These are phyloP conservation scores for Spathaspora arborariae DNA, from an alignment of 805 yeast species.

Conservation along the genomic window DNA sequence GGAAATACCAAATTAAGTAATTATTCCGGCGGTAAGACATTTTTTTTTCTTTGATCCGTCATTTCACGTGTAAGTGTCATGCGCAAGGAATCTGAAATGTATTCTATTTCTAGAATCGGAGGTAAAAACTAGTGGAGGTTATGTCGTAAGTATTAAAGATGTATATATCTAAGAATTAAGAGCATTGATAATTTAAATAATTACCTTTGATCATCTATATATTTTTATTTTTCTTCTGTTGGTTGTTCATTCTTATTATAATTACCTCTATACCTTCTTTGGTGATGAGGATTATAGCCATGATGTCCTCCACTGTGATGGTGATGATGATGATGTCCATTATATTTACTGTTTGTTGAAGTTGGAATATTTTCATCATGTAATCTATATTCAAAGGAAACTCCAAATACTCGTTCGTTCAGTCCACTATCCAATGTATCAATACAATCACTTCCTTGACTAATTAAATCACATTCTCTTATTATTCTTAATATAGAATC, in stretches of 20 bases:
- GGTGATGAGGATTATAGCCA: neutral
- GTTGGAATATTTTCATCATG: slow-evolving; percentile 20
- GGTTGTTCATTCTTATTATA: neutral
- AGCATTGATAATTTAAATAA: too few species aligned
- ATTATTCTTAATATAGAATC: slow-evolving; percentile 44
- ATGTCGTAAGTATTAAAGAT: too few species aligned
- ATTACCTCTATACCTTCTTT: neutral
- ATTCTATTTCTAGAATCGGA: too few species aligned
- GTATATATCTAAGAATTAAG: too few species aligned
- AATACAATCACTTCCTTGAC: slow-evolving; percentile 32
- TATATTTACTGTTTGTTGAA: neutral
- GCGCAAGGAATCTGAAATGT: too few species aligned
- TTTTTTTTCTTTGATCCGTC: neutral
- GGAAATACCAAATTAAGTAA: too few species aligned
- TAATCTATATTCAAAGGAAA: slow-evolving; percentile 43
- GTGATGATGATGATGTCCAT: neutral
- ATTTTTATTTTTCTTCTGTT: neutral
- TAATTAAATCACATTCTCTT: slow-evolving; percentile 45
- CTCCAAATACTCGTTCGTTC: slow-evolving; percentile 42
- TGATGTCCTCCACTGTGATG: too few species aligned
- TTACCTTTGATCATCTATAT: too few species aligned
- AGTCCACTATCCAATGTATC: slow-evolving; percentile 30
- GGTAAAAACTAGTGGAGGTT: neutral
- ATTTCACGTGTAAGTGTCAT: neutral
- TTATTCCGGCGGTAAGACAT: too few species aligned